Evolutionary conservation across 257 asterid species (phyloP).

Genomic region (Solanum ossicruentum): DNA sequence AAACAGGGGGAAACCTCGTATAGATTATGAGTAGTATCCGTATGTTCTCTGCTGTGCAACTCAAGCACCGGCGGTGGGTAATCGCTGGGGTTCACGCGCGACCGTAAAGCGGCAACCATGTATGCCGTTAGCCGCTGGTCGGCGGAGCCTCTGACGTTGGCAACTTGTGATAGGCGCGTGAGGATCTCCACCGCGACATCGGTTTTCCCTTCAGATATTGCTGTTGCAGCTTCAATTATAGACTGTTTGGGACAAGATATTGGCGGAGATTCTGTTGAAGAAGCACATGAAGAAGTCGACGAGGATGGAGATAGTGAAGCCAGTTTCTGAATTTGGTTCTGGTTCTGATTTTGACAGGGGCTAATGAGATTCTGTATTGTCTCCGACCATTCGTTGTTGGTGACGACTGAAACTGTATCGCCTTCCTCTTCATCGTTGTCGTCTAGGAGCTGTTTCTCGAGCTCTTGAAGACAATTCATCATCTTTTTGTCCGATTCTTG

Average conservation of each 20-base stretch:
- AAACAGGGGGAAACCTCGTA: constrained; percentile 67
- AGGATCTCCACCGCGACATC: constrained; percentile 46
- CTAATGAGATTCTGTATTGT: constrained; percentile 47
- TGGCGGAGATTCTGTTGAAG: constrained; percentile 53
- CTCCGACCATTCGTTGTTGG: constrained; percentile 68
- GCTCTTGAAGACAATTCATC: constrained; percentile 53
- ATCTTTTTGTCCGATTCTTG: constrained; percentile 32
- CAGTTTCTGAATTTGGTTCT: constrained; percentile 8
- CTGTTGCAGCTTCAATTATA: constrained; percentile 42
- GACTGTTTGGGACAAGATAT: constrained; percentile 39
- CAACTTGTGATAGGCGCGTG: constrained; percentile 66
- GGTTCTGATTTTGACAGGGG: constrained; percentile 3
- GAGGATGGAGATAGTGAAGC: constrained; percentile 63
- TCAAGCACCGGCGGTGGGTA: constrained; percentile 25
- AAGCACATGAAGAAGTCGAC: constrained; percentile 61
- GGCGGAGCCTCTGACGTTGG: constrained; percentile 40
- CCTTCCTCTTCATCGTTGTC: constrained; percentile 40
- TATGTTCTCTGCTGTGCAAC: constrained; percentile 31
- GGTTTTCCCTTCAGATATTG: constrained; percentile 44
- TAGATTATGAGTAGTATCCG: constrained; percentile 27
- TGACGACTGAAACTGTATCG: constrained; percentile 39
- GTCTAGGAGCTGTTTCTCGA: constrained; percentile 60
- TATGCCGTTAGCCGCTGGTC: constrained; percentile 49
- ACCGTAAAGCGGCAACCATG: constrained; percentile 23
- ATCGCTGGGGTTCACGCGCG: constrained; percentile 43